Base-by-base conservation (phyloP, 495 filamentous ascomycete genomes). In the Penicillium nucicola region DNA sequence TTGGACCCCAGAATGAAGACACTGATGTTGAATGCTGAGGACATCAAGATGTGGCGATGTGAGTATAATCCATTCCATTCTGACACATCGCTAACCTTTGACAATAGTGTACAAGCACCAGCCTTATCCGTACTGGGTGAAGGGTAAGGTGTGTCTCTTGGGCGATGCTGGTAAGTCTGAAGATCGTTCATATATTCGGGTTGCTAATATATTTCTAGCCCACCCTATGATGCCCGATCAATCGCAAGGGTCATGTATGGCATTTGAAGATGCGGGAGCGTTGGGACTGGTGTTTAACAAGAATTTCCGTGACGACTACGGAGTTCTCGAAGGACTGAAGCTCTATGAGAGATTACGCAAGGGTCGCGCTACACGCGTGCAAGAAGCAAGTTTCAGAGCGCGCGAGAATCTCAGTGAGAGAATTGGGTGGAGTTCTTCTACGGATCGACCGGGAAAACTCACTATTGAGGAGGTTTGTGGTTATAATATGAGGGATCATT, bases 191-290 rank as follows among this genome's bases (percentile, higher is more conserved):
- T 14, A 15, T 36, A 4, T 10, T 0, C 25, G 12, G 48, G 11
- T 8, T 10, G 0, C 15, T 48, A 3, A 44, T 19, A 4, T 12
- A 4, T 2, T 39, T 4, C 1, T 61, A 14, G 77, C 74, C 2
- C 77, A 80, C 53, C 76, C 77, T 1, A 80, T 79, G 77, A 67
- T 80, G 33, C 77, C 77, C 1, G 59, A 75, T 48, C 68, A 71
- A 30, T 60, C 54, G 0, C 68, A 75, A 48, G 71, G 71, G 5
- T 60, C 65, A 0, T 70, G 69, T 44, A 61, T 62, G 63, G 71
- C 71, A 1, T 65, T 75, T 33, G 71, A 75, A 53, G 71, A 75
- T 45, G 69, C 69, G 0, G 71, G 55, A 0, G 66, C 68, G 0
- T 40, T 75, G 0, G 66, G 70, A 0, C 47, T 70, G 2, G 42